Evolutionary conservation across 495 filamentous ascomycete genomes (phyloP), one percentile per base, ranked within the genome.

Genomic region (Podospora comata): DNA sequence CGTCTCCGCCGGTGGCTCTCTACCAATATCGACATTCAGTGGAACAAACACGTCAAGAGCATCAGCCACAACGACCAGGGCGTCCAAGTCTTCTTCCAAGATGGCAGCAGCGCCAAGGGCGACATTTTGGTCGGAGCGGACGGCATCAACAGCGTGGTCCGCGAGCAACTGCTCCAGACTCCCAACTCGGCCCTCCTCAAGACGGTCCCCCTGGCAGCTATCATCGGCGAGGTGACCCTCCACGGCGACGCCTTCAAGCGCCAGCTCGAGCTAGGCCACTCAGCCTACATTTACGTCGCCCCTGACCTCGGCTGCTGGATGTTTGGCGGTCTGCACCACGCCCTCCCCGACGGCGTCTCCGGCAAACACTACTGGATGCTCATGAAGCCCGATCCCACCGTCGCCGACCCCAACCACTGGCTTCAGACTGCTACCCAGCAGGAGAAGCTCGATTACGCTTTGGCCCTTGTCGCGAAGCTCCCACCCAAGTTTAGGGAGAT

Each of bases 51-150:
- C 28, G 68, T 68, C 9, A 20, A 57, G 16, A 64, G 69, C 11
- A 69, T 77, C 53, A 73, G 75, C 63, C 65, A 80, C 18, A 60
- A 32, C 20, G 55, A 67, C 15, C 62, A 69, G 5, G 60, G 30
- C 0, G 73, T 77, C 11, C 72, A 72, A n/a, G 69, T 76, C 13
- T 39, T 72, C 58, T 79, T 78, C 62, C 59, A 77, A 26, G 78
- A 84, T 61, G 84, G 83, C 0, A 70, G 67, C 26, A 71, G 72
- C 0, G 77, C 76, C 53, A 69, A 69, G 16, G 84, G 84, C 4
- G 76, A 80, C 68, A 73, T 86, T 44, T 76, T 86, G 5, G 72
- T 86, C 20, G 84, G 83, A 6, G 81, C 79, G 11, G 85, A 86
- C 64, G 84, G 85, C 0, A 74, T 82, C 34, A 79, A 82, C 64